phyloP scores from a whole-genome alignment of 2,329 filamentous ascomycete genomes.

The Xenoacremonium recifei region DNA sequence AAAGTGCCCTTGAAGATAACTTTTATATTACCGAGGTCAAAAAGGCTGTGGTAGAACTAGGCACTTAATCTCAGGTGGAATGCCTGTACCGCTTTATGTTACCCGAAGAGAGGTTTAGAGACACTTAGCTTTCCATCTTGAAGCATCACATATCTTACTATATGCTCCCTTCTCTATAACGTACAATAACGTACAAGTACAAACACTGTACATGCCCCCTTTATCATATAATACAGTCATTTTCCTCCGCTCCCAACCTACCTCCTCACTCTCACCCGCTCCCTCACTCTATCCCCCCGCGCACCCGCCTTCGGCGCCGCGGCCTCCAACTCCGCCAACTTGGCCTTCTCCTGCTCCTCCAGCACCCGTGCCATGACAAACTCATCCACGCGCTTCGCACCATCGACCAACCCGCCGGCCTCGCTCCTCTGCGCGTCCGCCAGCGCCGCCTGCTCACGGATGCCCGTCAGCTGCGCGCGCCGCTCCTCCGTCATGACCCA shows the following conservation, averaged over 20 bases:
- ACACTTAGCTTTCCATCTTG: no score
- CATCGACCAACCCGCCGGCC: conserved; percentile 58
- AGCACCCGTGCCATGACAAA: conserved; percentile 30
- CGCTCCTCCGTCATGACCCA: conserved; percentile 79
- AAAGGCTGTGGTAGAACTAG: no score
- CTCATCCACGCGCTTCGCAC: conserved; percentile 46
- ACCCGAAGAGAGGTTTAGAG: no score
- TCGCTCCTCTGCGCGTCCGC: conserved; percentile 55
- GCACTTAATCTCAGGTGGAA: no score
- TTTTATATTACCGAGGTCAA: no score
- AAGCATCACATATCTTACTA: conserved; percentile 17
- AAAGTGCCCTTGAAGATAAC: no score
- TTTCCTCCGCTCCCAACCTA: neutral
- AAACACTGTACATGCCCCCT: conserved; percentile 15
- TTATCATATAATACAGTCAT: conserved; percentile 24
- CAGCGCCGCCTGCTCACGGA: conserved; percentile 50
- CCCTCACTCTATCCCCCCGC: conserved; percentile 20
- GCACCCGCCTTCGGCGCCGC: conserved; percentile 16
- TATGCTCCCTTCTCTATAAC: conserved; percentile 24
- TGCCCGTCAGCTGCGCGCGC: conserved; percentile 60
- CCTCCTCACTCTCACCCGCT: conserved; percentile 2
- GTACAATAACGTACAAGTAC: conserved; percentile 20
- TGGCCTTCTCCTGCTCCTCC: conserved; percentile 34
- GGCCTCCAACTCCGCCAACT: conserved; percentile 30
- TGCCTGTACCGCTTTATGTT: no score